phyloP scores from a whole-genome alignment of 1,284 basidiomycete species.

The Thecaphora frezii region DNA sequence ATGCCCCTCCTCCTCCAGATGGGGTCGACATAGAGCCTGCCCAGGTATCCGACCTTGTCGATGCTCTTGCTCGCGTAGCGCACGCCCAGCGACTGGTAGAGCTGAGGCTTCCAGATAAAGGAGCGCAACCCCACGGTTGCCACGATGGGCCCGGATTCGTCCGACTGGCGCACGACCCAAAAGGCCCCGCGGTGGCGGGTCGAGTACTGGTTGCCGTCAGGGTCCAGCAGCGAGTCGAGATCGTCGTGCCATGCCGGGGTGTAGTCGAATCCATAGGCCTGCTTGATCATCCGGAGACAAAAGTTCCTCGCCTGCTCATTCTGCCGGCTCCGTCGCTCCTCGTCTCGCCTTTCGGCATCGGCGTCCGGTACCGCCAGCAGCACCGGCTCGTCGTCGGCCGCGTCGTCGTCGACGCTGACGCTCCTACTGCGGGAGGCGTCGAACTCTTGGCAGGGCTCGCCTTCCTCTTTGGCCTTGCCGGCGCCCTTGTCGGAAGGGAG shows the following conservation, averaged over 20 bases:
- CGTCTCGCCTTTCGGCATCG: no score
- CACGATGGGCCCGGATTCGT: slow-evolving; percentile 4
- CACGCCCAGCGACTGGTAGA: slow-evolving; percentile 29
- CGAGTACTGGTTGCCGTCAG: slow-evolving; percentile 30
- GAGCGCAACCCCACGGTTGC: slow-evolving; percentile 30
- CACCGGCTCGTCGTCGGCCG: neutral
- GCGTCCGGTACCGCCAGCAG: neutral
- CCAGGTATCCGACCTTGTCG: slow-evolving; percentile 27
- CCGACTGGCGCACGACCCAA: slow-evolving; percentile 11
- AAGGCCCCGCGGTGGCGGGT: slow-evolving; percentile 30
- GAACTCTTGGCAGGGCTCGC: neutral
- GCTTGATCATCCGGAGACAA: neutral
- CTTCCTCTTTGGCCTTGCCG: neutral
- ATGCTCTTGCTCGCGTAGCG: slow-evolving; percentile 36
- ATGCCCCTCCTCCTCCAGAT: slow-evolving; percentile 22
- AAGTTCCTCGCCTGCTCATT: neutral
- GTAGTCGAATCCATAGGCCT: neutral
- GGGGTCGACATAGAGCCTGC: slow-evolving; percentile 19
- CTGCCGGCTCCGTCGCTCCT: neutral
- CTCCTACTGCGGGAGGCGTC: neutral
- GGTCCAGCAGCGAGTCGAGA: slow-evolving; percentile 19
- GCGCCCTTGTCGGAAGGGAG: neutral
- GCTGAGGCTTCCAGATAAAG: slow-evolving; percentile 34
- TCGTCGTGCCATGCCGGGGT: slow-evolving; percentile 2
- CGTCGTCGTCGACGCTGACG: neutral